Conservation (phyloP, 306 rosid genomes). For the Cotoneaster glaucophyllus region DNA sequence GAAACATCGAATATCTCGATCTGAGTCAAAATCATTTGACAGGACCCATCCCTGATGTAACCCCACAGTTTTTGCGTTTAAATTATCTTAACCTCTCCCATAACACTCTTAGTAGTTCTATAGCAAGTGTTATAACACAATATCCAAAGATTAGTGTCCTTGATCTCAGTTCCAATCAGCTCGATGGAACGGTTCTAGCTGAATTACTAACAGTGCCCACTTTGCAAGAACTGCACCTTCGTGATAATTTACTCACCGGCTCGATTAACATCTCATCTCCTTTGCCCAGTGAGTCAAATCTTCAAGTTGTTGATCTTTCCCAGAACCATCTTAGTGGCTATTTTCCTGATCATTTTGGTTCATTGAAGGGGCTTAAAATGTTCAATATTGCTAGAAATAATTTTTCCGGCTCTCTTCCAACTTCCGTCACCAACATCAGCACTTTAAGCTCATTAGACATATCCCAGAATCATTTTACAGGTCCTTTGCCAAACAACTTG, state of each 20-base stretch:
- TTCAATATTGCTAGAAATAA: constrained; percentile 83
- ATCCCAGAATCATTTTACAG: constrained; percentile 77
- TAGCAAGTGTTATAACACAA: constrained; percentile 57
- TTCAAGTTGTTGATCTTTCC: constrained; percentile 78
- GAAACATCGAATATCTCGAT: constrained; percentile 82
- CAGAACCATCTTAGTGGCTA: constrained; percentile 68
- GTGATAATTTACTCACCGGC: constrained; percentile 61
- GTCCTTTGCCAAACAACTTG: constrained; percentile 69
- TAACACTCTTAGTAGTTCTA: constrained; percentile 55
- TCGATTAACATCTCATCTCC: constrained; percentile 49
- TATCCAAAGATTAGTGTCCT: constrained; percentile 83
- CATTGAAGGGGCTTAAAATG: constrained; percentile 49
- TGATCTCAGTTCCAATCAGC: constrained; percentile 79
- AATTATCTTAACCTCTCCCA: constrained; percentile 70
- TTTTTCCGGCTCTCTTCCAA: constrained; percentile 88
- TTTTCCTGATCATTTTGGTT: constrained; percentile 73
- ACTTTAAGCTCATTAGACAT: constrained; percentile 56
- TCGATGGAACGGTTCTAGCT: constrained; percentile 53
- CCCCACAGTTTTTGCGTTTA: constrained; percentile 81
- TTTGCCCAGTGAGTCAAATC: constrained; percentile 48
- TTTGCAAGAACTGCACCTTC: constrained; percentile 79
- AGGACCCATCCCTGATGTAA: constrained; percentile 69
- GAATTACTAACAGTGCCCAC: constrained; percentile 59
- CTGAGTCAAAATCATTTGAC: constrained; percentile 72
- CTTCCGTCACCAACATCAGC: constrained; percentile 57